These are phyloP conservation scores for Spinellus fusiger DNA, from an alignment of 192 early-diverging fungal species.

Conservation along the genomic window DNA sequence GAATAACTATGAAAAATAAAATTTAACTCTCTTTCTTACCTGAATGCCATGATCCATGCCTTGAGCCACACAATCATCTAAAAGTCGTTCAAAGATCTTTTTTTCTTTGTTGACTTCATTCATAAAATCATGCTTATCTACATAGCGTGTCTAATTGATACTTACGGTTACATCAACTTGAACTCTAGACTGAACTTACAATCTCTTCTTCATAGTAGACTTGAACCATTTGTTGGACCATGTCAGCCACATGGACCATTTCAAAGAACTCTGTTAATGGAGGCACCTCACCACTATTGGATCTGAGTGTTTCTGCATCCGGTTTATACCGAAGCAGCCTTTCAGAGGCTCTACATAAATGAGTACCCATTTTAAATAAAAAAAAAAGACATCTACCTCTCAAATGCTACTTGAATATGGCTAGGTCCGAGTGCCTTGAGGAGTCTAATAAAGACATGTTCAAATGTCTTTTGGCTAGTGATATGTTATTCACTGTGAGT, in stretches of 20 bases:
- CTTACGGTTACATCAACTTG: neutral
- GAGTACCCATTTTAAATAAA: neutral
- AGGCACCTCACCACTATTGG: constrained; percentile 41
- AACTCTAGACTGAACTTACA: constrained; percentile 32
- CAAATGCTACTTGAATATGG: constrained; percentile 72
- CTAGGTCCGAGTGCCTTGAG: constrained; percentile 63
- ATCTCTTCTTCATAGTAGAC: constrained; percentile 90
- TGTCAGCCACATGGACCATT: constrained; percentile 88
- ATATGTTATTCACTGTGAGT: neutral
- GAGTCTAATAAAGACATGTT: constrained; percentile 72
- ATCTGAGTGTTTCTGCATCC: constrained; percentile 20
- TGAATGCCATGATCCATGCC: constrained; percentile 93
- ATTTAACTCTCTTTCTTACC: constrained; percentile 12
- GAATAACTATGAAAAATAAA: no score
- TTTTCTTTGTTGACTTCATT: constrained; percentile 90
- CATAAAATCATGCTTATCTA: constrained; percentile 89
- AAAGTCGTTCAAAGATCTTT: constrained; percentile 73
- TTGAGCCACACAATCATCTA: constrained; percentile 86
- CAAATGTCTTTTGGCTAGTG: constrained; percentile 63
- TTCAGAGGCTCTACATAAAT: constrained; percentile 36
- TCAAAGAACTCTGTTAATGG: constrained; percentile 85
- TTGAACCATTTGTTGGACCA: constrained; percentile 91
- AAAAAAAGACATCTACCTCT: constrained; percentile 11
- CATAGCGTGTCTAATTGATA: constrained; percentile 47
- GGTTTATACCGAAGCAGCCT: constrained; percentile 41